Evolutionary conservation across 2,329 filamentous ascomycete genomes (phyloP), one percentile per base, ranked within the genome.

Genomic region (Apiospora pterosperma): DNA sequence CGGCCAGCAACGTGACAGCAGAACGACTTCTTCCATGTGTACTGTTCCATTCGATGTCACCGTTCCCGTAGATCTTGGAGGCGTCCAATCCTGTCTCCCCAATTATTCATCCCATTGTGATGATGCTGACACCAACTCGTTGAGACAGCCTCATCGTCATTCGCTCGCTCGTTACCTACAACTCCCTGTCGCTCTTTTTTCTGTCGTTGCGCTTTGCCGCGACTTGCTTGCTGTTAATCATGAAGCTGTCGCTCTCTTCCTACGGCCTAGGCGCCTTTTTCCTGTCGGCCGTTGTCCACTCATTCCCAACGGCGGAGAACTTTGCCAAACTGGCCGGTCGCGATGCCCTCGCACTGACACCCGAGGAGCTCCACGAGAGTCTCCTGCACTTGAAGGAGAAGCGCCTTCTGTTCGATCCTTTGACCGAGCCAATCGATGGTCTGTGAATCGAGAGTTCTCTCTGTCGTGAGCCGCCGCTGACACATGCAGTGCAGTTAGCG

Each of bases 251-350:
- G 31, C 34, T 58, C 21, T 58, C 61, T 52, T 16, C 52, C 21
- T 36, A 34, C 59, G 60, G 34, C 58, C 42, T 55, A 59, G 62
- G 59, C 14, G 60, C 62, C 39, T 59, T 38, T 25, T 23, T 44
- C 25, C 59, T 66, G 21, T 60, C 64, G 28, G 48, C n/a, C 36
- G 14, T 66, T 59, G 62, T 59, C 48, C 62, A 66, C 59, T 64
- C 62, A 8, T 70, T 70, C 58, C 69, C 69, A 42, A 67, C 68
- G 4, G 61, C 67, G n/a, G 67, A 69, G 34, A 70, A 70, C 60
- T 44, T 69, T 11, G 69, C 67, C 31, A 64, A 62, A 48, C 64
- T 70, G 55, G 64, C 62, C 12, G 31, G 62, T 31, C 66, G 63
- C n/a, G 61, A 65, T 16, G 36, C 66, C 16, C 36, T 55, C 34